phyloP scores from a whole-genome alignment of 2,329 filamentous ascomycete species.

The Magnaporthiopsis rhizophila region DNA sequence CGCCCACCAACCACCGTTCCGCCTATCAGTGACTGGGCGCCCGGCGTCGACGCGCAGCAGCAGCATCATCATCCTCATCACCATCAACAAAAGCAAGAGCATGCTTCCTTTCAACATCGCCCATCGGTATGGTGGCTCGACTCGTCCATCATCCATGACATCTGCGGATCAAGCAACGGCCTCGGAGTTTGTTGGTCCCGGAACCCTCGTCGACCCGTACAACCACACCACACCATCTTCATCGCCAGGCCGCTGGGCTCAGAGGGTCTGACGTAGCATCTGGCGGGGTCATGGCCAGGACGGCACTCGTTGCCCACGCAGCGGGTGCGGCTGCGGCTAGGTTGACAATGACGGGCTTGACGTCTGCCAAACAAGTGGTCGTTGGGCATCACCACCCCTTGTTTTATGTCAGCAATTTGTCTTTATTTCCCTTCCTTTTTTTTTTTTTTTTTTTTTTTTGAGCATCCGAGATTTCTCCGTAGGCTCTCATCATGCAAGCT shows the following conservation, averaged over 20 bases:
- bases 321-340: neutral
- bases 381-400: neutral
- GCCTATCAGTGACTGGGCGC: neutral
- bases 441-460: too few species aligned
- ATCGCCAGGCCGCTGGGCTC: neutral
- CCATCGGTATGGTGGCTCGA: neutral
- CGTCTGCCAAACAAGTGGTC: neutral
- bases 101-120: too few species aligned
- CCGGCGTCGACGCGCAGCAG: conserved; percentile 4
- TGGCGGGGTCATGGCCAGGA: too few species aligned
- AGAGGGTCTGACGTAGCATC: neutral
- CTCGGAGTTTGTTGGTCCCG: neutral
- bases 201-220: neutral
- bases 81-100: neutral
- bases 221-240: conserved; percentile 11
- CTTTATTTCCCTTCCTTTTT: too few species aligned
- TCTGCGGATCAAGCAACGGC: neutral
- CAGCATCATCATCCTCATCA: conserved; percentile 8
- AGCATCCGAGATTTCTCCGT: too few species aligned
- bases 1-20: neutral
- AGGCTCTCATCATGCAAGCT: too few species aligned
- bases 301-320: neutral
- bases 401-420: neutral
- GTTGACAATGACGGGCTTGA: neutral
- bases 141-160: neutral